A percentile compares a stretch with the other conserved stretches of the same genome.
phyloP scores from a whole-genome alignment of 2,329 filamentous ascomycete species.

The Davidsoniella australis region DNA sequence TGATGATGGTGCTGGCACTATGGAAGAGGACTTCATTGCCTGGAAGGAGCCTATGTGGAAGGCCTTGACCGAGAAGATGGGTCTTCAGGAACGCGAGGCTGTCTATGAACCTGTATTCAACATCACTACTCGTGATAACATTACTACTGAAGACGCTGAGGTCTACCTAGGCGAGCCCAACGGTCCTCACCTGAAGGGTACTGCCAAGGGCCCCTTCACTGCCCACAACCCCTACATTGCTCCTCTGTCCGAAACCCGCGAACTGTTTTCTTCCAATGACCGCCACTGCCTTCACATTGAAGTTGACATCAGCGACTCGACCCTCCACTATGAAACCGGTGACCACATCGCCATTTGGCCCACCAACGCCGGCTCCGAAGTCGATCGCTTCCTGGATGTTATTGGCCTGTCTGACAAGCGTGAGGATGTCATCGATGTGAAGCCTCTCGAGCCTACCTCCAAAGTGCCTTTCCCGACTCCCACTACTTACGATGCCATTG shows the following conservation, averaged over 20 bases:
- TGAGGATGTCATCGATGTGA: slow-evolving; percentile 69
- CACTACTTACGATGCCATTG: slow-evolving; percentile 85
- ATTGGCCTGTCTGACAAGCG: slow-evolving; percentile 62
- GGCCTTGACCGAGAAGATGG: slow-evolving; percentile 66
- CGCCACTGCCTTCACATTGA: slow-evolving; percentile 96
- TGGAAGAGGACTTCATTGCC: slow-evolving; percentile 97
- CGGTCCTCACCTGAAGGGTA: slow-evolving; percentile 81
- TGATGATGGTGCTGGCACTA: slow-evolving; percentile 93
- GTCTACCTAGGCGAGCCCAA: slow-evolving; percentile 95
- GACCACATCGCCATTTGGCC: slow-evolving; percentile 98
- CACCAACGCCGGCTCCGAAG: slow-evolving; percentile 81
- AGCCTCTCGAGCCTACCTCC: slow-evolving; percentile 81
- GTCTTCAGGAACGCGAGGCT: slow-evolving; percentile 83
- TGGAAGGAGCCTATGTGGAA: slow-evolving; percentile 99
- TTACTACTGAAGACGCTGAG: slow-evolving; percentile 56
- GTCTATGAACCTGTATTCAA: slow-evolving; percentile 88
- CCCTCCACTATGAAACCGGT: slow-evolving; percentile 84
- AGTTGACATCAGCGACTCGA: slow-evolving; percentile 76
- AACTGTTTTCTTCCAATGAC: slow-evolving; percentile 77
- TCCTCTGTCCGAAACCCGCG: slow-evolving; percentile 75
- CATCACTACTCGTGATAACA: slow-evolving; percentile 57
- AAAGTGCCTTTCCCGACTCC: slow-evolving; percentile 96
- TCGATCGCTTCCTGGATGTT: slow-evolving; percentile 72
- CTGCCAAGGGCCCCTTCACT: slow-evolving; percentile 77
- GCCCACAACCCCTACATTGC: slow-evolving; percentile 95